A percentile compares a stretch with the other conserved stretches of the same genome.
These are phyloP conservation scores for Wickerhamomyces alni DNA, from an alignment of 805 yeast species.

Conservation along the genomic window DNA sequence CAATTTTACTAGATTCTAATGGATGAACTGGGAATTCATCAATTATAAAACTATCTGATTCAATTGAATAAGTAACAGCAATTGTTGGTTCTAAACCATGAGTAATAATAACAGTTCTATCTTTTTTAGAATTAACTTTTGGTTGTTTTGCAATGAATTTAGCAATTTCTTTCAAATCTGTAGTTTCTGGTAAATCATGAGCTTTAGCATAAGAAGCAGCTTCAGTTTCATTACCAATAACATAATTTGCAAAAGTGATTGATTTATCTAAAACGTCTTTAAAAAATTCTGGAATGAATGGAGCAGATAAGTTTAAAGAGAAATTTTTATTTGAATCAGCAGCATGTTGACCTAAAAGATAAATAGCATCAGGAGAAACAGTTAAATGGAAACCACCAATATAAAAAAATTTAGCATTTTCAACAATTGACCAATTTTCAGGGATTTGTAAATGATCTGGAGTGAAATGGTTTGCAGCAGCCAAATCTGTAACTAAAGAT, in stretches of 20 bases:
- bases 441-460: slow-evolving; percentile 81
- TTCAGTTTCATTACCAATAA: slow-evolving; percentile 95
- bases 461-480: slow-evolving; percentile 96
- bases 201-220: slow-evolving; percentile 92
- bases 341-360: slow-evolving; percentile 87
- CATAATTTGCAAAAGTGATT: slow-evolving; percentile 81
- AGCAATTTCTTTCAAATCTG: slow-evolving; percentile 73
- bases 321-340: slow-evolving; percentile 73
- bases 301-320: slow-evolving; percentile 88
- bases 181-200: slow-evolving; percentile 53
- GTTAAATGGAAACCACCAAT: slow-evolving; percentile 99
- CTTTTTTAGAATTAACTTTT: slow-evolving; percentile 58
- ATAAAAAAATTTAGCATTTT: slow-evolving; percentile 76
- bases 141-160: slow-evolving; percentile 74
- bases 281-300: slow-evolving; percentile 93
- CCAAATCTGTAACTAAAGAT: slow-evolving; percentile 92
- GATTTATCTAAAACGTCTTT: slow-evolving; percentile 80
- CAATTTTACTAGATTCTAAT: slow-evolving; percentile 59
- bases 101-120: slow-evolving; percentile 88
- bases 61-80: slow-evolving; percentile 53
- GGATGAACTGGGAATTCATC: slow-evolving; percentile 64
- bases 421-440: slow-evolving; percentile 85
- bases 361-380: slow-evolving; percentile 93
- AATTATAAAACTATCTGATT: slow-evolving; percentile 39
- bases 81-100: slow-evolving; percentile 93